Evolutionary conservation across 176 grass and related monocot species (phyloP), one percentile per base, ranked within the genome.

Genomic region (Pontederia crassipes): DNA sequence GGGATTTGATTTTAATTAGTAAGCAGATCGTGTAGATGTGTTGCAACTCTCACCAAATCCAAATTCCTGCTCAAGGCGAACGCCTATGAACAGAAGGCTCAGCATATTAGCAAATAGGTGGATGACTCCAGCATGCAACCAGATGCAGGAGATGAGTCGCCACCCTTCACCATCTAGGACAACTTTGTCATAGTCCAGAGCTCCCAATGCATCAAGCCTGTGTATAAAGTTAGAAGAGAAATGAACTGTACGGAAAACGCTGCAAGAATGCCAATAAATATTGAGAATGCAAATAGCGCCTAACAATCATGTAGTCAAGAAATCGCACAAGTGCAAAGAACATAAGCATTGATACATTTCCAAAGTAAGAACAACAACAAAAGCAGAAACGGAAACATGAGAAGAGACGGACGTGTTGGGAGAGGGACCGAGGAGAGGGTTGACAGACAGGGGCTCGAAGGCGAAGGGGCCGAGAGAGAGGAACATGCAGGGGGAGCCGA

Each of bases 21-120:
- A 40, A 40, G 32, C 2, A 40, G 32, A 0, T 40, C 32, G 32
- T 40, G 6, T 40, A 24, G 32, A 40, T 40, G 32, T 40, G 32
- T 40, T 40, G 32, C 17, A 15, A 15, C 18, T 28, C 51, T 75
- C 65, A 75, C 72, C 61, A 32, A 57, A 75, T 75, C 72, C 61
- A 49, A 75, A 75, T 65, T 65, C 51, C 20, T 75, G 51, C 14
- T 75, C 72, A 32, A 75, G 72, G 12, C 61, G 61, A 28, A 75
- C 29, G 40, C 72, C 61, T 4, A 56, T 32, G 45, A 75, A 65
- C 13, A 75, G 9, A 12, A 75, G 51, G 62, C 52, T 65, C 9
- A 65, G 13, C 45, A 66, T 66, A 32, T 65, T 75, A 57, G 62
- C 40, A 32, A 75, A 35, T 12, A 75, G 57, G 62, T 75, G 72